Evolutionary conservation across 768 basidiomycete species (phyloP).

Genomic region (Agrocybe pediades): DNA sequence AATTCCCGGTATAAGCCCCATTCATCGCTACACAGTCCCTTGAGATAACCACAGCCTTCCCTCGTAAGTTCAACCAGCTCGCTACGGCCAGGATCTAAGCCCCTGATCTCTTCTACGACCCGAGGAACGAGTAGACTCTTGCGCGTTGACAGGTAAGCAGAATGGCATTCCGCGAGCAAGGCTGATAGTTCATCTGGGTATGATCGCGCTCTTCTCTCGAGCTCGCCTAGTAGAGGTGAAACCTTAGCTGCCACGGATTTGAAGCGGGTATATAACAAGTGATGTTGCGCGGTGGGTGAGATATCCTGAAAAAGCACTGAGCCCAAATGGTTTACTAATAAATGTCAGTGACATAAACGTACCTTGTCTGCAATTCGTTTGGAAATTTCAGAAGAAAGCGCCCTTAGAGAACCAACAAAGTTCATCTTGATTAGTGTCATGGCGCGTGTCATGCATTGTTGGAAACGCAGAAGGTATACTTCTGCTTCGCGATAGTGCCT

Average conservation of each 20-base stretch:
- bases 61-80: slow-evolving; percentile 92
- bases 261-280: slow-evolving; percentile 92
- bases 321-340: background rate
- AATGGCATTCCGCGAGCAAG: slow-evolving; percentile 84
- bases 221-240: slow-evolving; percentile 78
- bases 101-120: slow-evolving; percentile 80
- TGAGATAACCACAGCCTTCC: slow-evolving; percentile 89
- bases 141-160: slow-evolving; percentile 78
- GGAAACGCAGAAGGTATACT: slow-evolving; percentile 93
- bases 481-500: slow-evolving; percentile 92
- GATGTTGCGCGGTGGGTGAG: slow-evolving; percentile 76
- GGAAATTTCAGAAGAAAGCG: slow-evolving; percentile 76
- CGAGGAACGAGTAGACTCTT: slow-evolving; percentile 70
- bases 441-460: slow-evolving; percentile 96
- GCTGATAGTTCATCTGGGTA: slow-evolving; percentile 86
- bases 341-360: background rate
- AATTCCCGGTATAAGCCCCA: slow-evolving; percentile 84
- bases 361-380: slow-evolving; percentile 79
- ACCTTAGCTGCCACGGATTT: slow-evolving; percentile 68
- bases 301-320: slow-evolving; percentile 53
- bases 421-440: slow-evolving; percentile 99
- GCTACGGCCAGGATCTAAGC: slow-evolving; percentile 74
- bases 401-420: slow-evolving; percentile 83
- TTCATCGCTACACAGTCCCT: slow-evolving; percentile 89
- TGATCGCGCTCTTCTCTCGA: slow-evolving; percentile 73